Percentiles rank a stretch among this genome's conserved stretches.
Conservation (phyloP, 192 early-diverging fungal species). For the Dissophora globulifera region DNA sequence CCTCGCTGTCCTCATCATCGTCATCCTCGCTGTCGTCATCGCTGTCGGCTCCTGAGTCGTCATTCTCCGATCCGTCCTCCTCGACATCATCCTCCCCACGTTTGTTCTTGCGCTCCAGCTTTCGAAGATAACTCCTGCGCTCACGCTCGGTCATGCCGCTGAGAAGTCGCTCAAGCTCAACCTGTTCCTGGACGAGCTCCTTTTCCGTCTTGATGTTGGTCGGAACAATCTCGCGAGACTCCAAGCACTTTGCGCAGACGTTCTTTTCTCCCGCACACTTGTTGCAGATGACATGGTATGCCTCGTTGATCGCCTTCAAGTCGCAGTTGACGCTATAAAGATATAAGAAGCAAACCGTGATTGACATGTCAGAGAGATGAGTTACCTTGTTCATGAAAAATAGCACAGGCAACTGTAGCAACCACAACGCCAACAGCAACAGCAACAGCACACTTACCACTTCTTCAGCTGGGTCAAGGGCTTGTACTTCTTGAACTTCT, state of each 20-base stretch:
- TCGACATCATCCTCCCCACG: constrained; percentile 59
- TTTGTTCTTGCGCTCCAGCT: constrained; percentile 74
- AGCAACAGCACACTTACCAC: constrained; percentile 77
- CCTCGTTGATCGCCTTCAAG: constrained; percentile 87
- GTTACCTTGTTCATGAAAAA: no score
- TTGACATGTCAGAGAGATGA: no score
- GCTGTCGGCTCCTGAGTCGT: constrained; percentile 59
- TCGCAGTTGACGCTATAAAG: constrained; percentile 72
- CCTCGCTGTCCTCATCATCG: constrained; percentile 46
- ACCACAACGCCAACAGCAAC: no score
- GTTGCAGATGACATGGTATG: constrained; percentile 95
- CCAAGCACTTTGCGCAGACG: constrained; percentile 94
- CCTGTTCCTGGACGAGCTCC: constrained; percentile 73
- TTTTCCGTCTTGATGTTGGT: constrained; percentile 71
- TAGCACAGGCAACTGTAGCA: no score
- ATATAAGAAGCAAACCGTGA: no score
- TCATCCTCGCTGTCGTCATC: constrained; percentile 68
- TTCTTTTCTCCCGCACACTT: constrained; percentile 82
- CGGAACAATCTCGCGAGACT: constrained; percentile 70
- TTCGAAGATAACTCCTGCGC: constrained; percentile 81
- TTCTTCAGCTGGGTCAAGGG: constrained; percentile 91
- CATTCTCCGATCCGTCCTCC: constrained; percentile 59
- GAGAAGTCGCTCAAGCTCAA: constrained; percentile 78
- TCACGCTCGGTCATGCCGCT: constrained; percentile 82
- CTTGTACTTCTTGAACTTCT: constrained; percentile 98